Conservation (phyloP, 176 grass and related monocot species). For the Neostapfia colusana region DNA sequence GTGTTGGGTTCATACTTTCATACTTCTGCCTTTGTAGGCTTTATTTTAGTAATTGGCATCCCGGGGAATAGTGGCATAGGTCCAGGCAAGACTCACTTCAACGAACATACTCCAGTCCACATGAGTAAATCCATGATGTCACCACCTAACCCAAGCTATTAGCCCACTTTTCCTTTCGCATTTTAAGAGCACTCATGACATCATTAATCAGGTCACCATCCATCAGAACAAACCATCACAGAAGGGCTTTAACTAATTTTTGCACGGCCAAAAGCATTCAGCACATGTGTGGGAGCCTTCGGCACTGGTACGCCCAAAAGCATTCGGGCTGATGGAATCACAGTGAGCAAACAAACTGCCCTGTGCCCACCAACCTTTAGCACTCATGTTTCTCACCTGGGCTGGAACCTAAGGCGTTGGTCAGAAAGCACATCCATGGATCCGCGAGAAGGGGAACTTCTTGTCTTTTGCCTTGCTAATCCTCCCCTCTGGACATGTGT, state of each 20-base stretch:
- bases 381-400: slow-evolving; percentile 40
- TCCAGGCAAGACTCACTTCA: background rate
- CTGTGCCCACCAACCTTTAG: slow-evolving; percentile 43
- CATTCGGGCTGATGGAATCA: slow-evolving; percentile 2
- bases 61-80: background rate
- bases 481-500: slow-evolving; percentile 36
- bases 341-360: slow-evolving; percentile 21
- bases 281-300: no score
- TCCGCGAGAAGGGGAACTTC: slow-evolving; percentile 43
- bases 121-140: slow-evolving; percentile 7
- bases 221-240: slow-evolving; percentile 3
- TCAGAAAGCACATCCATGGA: slow-evolving; percentile 50
- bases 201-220: slow-evolving; percentile 13
- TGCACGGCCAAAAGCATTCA: slow-evolving; percentile 30
- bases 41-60: background rate
- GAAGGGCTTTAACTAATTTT: slow-evolving; percentile 29
- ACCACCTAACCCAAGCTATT: slow-evolving; percentile 10
- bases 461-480: slow-evolving; percentile 48
- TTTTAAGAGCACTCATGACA: no score
- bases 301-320: slow-evolving; percentile 36
- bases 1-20: background rate
- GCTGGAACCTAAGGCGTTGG: slow-evolving; percentile 36
- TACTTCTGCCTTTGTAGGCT: background rate
- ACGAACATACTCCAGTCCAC: slow-evolving; percentile 7
- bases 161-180: no score